Evolutionary conservation across 768 basidiomycete species (phyloP).

Genomic region (Naganishia vaughanmartiniae): DNA sequence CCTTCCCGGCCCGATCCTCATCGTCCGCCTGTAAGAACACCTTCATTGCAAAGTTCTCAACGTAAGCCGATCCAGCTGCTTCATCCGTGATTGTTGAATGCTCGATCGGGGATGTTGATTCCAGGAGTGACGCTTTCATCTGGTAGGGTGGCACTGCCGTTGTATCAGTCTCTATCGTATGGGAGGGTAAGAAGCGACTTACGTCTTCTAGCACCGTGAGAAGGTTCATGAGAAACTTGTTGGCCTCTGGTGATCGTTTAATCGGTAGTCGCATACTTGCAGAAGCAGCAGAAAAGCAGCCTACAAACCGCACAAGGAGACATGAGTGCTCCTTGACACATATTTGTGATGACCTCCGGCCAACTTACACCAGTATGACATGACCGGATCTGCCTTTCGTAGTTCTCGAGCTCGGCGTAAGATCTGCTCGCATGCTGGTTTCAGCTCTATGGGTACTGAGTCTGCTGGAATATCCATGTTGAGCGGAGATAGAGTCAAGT

Average conservation of each 20-base stretch:
- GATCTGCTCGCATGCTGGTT: constrained; percentile 65
- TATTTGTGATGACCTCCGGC: no score
- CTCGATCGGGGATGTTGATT: constrained; percentile 60
- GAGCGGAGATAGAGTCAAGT: neutral
- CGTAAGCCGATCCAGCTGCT: constrained; percentile 75
- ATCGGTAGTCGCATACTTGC: constrained; percentile 63
- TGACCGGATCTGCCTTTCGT: constrained; percentile 72
- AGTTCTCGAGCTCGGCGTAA: constrained; percentile 89
- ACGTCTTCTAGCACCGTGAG: constrained; percentile 72
- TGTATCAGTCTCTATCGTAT: no score
- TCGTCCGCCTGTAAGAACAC: constrained; percentile 88
- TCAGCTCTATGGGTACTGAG: constrained; percentile 51
- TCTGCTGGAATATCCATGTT: constrained; percentile 41
- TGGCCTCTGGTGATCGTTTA: constrained; percentile 65
- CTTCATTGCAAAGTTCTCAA: constrained; percentile 89
- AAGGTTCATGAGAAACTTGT: constrained; percentile 68
- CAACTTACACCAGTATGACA: constrained; percentile 92
- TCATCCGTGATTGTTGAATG: constrained; percentile 69
- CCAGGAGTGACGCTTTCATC: constrained; percentile 68
- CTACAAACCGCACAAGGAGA: constrained; percentile 52
- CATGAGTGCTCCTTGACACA: neutral
- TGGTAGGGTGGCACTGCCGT: constrained; percentile 29
- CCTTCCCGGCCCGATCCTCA: constrained; percentile 75
- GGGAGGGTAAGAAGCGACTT: constrained; percentile 22
- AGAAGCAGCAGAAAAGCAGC: constrained; percentile 88